Evolutionary conservation across 768 basidiomycete species (phyloP), one percentile per base, ranked within the genome.

Genomic region (Serpula lacrymans): DNA sequence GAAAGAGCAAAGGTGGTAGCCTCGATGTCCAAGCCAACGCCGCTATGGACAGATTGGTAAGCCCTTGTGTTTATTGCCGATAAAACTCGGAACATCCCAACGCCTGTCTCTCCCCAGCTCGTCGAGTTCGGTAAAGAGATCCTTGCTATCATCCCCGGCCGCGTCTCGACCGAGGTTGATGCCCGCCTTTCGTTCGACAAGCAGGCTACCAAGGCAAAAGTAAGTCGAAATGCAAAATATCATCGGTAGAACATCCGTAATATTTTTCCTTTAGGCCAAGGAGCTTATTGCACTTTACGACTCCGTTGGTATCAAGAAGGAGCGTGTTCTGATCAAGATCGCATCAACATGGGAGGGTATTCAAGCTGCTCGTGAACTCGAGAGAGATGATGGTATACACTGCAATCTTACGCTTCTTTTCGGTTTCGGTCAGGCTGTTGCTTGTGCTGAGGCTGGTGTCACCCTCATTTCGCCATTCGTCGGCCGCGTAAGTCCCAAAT

Each of bases 291-390:
- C 82, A 26, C 83, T 98, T 46, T 99, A 99, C 75, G 78, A 93
- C 25, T 88, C 88, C n/a, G 62, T 93, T 49, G 96, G 96, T 49
- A 82, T 99, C 71, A 72, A 80, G 62, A 90, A 88, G 70, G 93
- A 98, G 30, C 90, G 96, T 48, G 74, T 99, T 48, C 75, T 99
- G 53, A 97, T 99, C 82, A 99, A 99, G 76, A 97, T 99, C 60
- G 96, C 95, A 22, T 95, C 96, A 28, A 94, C 94, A 34, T 99
- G 91, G 89, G 96, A 98, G 70, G 96, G 96, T 68, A 99, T 99
- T 71, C 95, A 99, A 67, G 96, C 96, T 45, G 96, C 96, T 26
- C 83, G 92, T 48, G 85, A 94, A 67, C 84, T 99, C 51, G 96
- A 99, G 74, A 66, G 77, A 46, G 87, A 95, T 52, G 82, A 96